Base-by-base conservation (phyloP, 179 eudicot species). In the Heliamphora pulchella region DNA sequence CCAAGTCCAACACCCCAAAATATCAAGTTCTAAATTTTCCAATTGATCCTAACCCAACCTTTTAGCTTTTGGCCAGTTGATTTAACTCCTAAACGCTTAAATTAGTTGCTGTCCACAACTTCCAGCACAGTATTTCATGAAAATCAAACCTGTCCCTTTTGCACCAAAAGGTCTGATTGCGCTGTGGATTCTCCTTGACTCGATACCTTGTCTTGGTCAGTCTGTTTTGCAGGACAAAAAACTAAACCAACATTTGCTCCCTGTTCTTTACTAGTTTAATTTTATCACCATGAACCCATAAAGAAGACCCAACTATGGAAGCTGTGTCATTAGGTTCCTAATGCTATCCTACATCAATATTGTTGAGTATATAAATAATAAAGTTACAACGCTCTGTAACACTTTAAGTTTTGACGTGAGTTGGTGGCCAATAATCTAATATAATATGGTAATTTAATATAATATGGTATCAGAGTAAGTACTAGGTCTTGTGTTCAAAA, bases 91-190 rank as follows among this genome's bases (percentile, higher is more conserved):
- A 72, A 54, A 22, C 69, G 3, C 44, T 20, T 65, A 65, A 65
- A 20, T 22, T 65, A 65, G 39, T 20, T 55, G 3, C 43, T n/a
- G 43, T 71, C 17, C 58, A 18, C 59, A 71, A 51, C 61, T 72
- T 51, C 44, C 76, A 20, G 76, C 61, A 20, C 53, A 10, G 59
- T 51, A 51, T 72, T 72, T 72, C 44, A 20, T 72, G 76, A 8
- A 51, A 72, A 50, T 20, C 3, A 9, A 53, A 71, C 43, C 43
- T n/a, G 55, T 71, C n/a, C 74, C 74, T 17, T 31, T 31, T 31
- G 31, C 31, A 0, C 31, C 31, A 31, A 31, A 31, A 31, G 31
- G 31, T 31, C 31, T 31, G 31, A 31, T 31, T 31, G 31, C 31
- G 0, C 31, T 31, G 31, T 31, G 31, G 31, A 31, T 31, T 31